Percentiles rank a stretch among this genome's conserved stretches.
These are phyloP conservation scores for Viola odorata DNA, from an alignment of 345 rosid species.

Conservation along the genomic window DNA sequence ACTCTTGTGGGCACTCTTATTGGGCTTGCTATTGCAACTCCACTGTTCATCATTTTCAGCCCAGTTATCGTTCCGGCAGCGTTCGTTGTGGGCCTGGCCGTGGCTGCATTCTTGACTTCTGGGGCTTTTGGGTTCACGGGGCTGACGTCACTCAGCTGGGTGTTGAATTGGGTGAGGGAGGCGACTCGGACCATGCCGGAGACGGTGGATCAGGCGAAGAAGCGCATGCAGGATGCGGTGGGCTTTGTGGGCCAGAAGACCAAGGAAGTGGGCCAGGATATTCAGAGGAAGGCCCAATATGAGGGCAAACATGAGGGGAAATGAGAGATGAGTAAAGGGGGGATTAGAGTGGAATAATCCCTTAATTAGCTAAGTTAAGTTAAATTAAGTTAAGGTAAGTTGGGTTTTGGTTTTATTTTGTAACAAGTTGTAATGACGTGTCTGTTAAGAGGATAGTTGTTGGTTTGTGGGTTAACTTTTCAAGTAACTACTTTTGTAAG, in stretches of 20 bases:
- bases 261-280: slow-evolving; percentile 43
- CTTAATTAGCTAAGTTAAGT: no score
- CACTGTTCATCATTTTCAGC: slow-evolving; percentile 49
- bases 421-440: no score
- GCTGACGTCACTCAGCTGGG: slow-evolving; percentile 45
- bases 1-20: slow-evolving; percentile 37
- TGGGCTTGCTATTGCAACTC: slow-evolving; percentile 32
- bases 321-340: neutral
- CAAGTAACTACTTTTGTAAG: no score
- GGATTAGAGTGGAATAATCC: neutral
- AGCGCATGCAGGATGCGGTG: slow-evolving; percentile 35
- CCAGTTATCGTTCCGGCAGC: slow-evolving; percentile 59
- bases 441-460: no score
- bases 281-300: slow-evolving; percentile 28
- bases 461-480: no score
- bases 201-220: slow-evolving; percentile 37
- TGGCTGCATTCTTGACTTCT: slow-evolving; percentile 33
- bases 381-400: no score
- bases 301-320: slow-evolving; percentile 20
- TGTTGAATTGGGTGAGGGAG: slow-evolving; percentile 29
- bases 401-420: neutral
- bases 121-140: slow-evolving; percentile 49
- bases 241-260: slow-evolving; percentile 43
- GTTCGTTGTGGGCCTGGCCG: slow-evolving; percentile 37
- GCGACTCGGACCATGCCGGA: slow-evolving; percentile 26